Evolutionary conservation across 805 yeast genomes (phyloP).

Genomic region (Yamadazyma olivae): DNA sequence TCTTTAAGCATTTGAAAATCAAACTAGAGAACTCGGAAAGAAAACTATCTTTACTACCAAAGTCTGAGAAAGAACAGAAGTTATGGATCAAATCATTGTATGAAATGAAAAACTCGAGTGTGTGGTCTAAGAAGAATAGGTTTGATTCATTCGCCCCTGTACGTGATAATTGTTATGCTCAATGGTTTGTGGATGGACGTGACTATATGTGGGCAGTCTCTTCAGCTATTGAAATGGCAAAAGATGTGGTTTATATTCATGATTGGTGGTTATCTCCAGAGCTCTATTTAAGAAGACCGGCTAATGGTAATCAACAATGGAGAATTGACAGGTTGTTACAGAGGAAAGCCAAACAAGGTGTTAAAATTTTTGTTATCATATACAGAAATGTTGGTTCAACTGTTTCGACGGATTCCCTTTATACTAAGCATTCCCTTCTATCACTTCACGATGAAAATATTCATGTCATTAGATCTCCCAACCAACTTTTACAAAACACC

Average conservation of each 20-base stretch:
- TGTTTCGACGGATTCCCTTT: constrained; percentile 88
- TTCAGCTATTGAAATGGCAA: constrained; percentile 88
- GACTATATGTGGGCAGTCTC: constrained; percentile 97
- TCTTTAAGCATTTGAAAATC: constrained; percentile 51
- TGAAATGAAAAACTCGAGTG: constrained; percentile 61
- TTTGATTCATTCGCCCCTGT: constrained; percentile 94
- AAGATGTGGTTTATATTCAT: constrained; percentile 88
- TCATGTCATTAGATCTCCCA: constrained; percentile 91
- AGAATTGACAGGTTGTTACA: constrained; percentile 85
- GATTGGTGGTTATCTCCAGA: constrained; percentile 99
- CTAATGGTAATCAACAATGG: constrained; percentile 92
- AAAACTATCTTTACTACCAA: constrained; percentile 68
- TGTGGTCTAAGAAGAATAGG: constrained; percentile 71
- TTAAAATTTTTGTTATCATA: constrained; percentile 85
- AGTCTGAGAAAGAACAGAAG: constrained; percentile 59
- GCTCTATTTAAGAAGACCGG: constrained; percentile 87
- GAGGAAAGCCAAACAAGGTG: constrained; percentile 91
- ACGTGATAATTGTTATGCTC: constrained; percentile 80
- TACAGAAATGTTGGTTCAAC: constrained; percentile 93
- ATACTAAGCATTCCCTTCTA: constrained; percentile 90
- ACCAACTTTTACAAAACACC: constrained; percentile 88
- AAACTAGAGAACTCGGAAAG: constrained; percentile 74
- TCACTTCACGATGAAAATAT: constrained; percentile 78
- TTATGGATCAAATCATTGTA: constrained; percentile 76
- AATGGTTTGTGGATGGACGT: constrained; percentile 95